A percentile compares a stretch with the other conserved stretches of the same genome.
Conservation (phyloP, 2,329 filamentous ascomycete genomes). For the Lithohypha guttulata region DNA sequence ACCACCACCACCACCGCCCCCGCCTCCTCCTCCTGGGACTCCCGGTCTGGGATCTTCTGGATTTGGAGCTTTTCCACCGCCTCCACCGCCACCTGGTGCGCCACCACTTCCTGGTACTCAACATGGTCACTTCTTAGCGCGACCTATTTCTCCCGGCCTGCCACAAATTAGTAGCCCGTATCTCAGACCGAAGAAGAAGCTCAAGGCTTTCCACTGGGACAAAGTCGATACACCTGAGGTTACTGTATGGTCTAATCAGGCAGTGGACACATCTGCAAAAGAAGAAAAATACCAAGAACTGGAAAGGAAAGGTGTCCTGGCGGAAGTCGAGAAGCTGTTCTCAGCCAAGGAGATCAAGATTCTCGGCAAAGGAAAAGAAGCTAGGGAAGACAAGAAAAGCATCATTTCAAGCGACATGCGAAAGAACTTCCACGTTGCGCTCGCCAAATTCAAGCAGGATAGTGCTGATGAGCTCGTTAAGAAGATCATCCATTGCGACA, state of each 20-base stretch:
- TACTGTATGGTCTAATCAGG: conserved; percentile 87
- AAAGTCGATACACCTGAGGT: conserved; percentile 88
- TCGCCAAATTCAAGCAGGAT: conserved; percentile 83
- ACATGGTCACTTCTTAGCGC: conserved; percentile 62
- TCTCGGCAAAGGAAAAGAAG: conserved; percentile 58
- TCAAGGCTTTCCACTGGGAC: conserved; percentile 98
- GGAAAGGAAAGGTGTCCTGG: conserved; percentile 85
- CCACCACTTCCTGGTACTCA: conserved; percentile 49
- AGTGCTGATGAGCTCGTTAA: conserved; percentile 75
- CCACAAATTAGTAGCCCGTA: conserved; percentile 62
- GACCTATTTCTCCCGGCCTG: conserved; percentile 45
- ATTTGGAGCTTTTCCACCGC: conserved; percentile 30
- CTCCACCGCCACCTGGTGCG: conserved; percentile 56
- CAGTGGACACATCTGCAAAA: conserved; percentile 75
- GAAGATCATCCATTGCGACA: conserved; percentile 93
- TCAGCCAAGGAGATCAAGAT: conserved; percentile 93
- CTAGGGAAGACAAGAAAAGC: conserved; percentile 94
- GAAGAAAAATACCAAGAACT: conserved; percentile 95
- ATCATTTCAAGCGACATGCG: conserved; percentile 84
- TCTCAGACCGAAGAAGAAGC: conserved; percentile 93
- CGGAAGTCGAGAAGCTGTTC: conserved; percentile 96
- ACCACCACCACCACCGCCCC: conserved; percentile 32
- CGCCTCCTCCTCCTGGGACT: conserved; percentile 37
- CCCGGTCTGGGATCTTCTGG: conserved; percentile 18
- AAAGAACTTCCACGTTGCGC: conserved; percentile 82